Percentiles rank a stretch among this genome's conserved stretches.
Evolutionary conservation across 164 flowering plant species (phyloP).

Genomic region (Santalum album): DNA sequence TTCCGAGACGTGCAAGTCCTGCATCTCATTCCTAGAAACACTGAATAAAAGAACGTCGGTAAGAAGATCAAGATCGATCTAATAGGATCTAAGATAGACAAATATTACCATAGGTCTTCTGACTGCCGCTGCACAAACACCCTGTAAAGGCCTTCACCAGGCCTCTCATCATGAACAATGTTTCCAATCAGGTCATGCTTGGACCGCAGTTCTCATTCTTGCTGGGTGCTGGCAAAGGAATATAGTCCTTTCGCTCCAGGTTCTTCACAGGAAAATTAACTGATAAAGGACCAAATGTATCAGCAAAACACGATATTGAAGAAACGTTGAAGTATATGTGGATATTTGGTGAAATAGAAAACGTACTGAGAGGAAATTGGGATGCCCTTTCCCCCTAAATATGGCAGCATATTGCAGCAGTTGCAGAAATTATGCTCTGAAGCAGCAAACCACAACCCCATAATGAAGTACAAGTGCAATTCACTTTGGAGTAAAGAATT

Average conservation of each 20-base stretch:
- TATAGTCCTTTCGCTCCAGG: conserved; percentile 89
- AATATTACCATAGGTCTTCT: conserved; percentile 83
- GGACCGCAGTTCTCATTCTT: conserved; percentile 56
- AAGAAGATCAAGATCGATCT: not conserved
- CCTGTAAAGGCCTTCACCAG: conserved; percentile 86
- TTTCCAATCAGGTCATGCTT: conserved; percentile 95
- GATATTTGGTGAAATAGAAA: no score
- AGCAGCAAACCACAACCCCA: no score
- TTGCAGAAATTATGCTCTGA: no score
- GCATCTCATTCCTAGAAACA: conserved; percentile 90
- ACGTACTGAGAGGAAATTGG: no score
- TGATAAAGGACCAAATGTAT: no score
- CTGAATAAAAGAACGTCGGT: not conserved
- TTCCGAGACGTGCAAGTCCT: conserved; percentile 93
- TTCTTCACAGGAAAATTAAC: conserved; percentile 98
- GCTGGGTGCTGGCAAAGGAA: conserved; percentile 65
- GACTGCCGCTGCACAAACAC: conserved; percentile 97
- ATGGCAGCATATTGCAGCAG: no score
- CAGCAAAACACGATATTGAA: no score
- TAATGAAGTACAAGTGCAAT: no score
- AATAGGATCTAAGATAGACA: not conserved
- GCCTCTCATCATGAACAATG: conserved; percentile 96
- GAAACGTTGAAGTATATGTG: no score
- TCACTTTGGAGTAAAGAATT: no score
- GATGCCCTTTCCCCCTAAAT: no score